A percentile compares a stretch with the other conserved stretches of the same genome.
Conservation (phyloP, 2,329 filamentous ascomycete genomes). For the Exophiala oligosperma region DNA sequence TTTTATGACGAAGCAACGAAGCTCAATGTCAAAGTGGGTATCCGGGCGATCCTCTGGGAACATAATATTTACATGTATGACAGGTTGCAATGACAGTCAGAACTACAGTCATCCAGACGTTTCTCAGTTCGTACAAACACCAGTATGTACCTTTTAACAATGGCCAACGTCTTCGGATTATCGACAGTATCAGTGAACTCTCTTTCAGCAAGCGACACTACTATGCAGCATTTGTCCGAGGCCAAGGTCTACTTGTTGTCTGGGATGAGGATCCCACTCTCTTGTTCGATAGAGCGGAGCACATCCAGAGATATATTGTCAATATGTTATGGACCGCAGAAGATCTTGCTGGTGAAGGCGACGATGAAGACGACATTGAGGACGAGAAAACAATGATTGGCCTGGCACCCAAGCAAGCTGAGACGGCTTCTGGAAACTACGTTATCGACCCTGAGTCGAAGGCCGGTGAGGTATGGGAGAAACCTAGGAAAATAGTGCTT, state of each 20-base stretch:
- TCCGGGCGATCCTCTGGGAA: slow-evolving; percentile 31
- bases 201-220: slow-evolving; percentile 63
- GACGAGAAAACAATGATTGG: slow-evolving; percentile 1
- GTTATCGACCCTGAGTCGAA: neutral
- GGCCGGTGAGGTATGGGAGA: neutral
- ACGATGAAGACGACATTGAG: neutral
- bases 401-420: neutral
- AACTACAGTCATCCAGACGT: slow-evolving; percentile 62
- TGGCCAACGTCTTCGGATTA: slow-evolving; percentile 61
- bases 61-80: slow-evolving; percentile 52
- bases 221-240: slow-evolving; percentile 61
- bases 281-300: slow-evolving; percentile 53
- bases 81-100: slow-evolving; percentile 66
- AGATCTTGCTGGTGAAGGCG: neutral
- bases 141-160: slow-evolving; percentile 56
- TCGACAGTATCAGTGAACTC: slow-evolving; percentile 58
- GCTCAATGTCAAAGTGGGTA: slow-evolving; percentile 32
- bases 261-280: slow-evolving; percentile 64
- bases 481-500: slow-evolving; percentile 3
- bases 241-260: slow-evolving; percentile 53
- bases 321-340: slow-evolving; percentile 10
- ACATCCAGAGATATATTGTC: slow-evolving; percentile 46
- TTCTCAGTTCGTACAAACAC: slow-evolving; percentile 53
- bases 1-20: slow-evolving; percentile 34
- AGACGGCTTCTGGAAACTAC: neutral